Evolutionary conservation across 257 asterid genomes (phyloP).

Genomic region (Rauvolfia tetraphylla): DNA sequence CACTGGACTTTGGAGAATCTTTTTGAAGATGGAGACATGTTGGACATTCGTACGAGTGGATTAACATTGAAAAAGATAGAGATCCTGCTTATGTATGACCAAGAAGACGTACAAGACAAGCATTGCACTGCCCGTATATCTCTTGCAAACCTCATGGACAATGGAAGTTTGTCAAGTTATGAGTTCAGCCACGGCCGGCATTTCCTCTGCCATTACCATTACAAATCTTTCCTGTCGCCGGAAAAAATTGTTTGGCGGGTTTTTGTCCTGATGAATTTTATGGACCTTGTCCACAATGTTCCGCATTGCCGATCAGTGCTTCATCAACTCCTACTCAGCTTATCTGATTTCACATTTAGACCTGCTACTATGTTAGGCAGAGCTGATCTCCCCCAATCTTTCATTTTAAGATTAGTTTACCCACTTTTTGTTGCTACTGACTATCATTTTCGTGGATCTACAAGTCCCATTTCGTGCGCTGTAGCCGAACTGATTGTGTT

Average conservation of each 20-base stretch:
- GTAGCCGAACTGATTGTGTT: neutral
- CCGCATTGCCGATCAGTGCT: neutral
- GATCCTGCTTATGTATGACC: neutral
- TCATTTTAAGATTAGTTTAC: neutral
- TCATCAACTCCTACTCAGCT: neutral
- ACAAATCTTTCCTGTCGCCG: neutral
- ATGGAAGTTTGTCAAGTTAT: conserved; percentile 8
- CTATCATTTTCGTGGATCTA: neutral
- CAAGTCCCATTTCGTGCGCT: neutral
- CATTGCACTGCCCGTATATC: neutral
- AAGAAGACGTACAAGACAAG: neutral
- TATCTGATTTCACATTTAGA: too few relatives aligned
- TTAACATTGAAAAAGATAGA: neutral
- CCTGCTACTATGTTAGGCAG: neutral
- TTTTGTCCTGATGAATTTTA: too few relatives aligned
- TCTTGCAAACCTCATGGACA: neutral
- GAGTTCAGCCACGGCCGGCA: neutral
- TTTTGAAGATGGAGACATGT: conserved; percentile 6
- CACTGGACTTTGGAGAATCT: conserved; percentile 10
- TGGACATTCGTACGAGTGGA: neutral
- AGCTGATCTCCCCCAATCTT: neutral
- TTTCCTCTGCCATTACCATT: neutral
- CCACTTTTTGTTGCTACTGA: neutral
- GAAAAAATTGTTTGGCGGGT: neutral
- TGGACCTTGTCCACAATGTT: too few relatives aligned